These are phyloP conservation scores for Prillingera fragicola DNA, from an alignment of 1,284 basidiomycete genomes.

Conservation along the genomic window DNA sequence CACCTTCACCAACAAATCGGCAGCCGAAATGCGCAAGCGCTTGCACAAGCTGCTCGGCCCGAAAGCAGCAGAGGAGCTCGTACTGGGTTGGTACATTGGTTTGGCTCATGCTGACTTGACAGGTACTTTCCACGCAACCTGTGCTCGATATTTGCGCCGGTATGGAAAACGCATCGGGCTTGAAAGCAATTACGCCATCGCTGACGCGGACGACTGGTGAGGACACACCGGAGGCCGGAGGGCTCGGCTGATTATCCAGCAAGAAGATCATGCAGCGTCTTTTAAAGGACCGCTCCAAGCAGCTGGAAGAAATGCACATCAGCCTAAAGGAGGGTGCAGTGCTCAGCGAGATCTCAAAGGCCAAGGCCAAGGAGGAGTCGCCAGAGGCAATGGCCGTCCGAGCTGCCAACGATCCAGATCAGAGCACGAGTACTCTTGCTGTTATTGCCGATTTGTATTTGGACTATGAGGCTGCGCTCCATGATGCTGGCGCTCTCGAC, in stretches of 20 bases:
- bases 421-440: slow-evolving; percentile 26
- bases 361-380: slow-evolving; percentile 66
- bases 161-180: slow-evolving; percentile 61
- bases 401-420: slow-evolving; percentile 29
- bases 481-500: slow-evolving; percentile 67
- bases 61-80: slow-evolving; percentile 57
- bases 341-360: slow-evolving; percentile 66
- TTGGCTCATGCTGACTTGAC: slow-evolving; percentile 28
- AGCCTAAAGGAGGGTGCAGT: slow-evolving; percentile 59
- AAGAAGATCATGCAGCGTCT: slow-evolving; percentile 65
- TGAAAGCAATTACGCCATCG: slow-evolving; percentile 71
- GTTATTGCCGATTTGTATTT: slow-evolving; percentile 55
- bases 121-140: slow-evolving; percentile 82
- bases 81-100: slow-evolving; percentile 50
- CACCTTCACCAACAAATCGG: slow-evolving; percentile 84
- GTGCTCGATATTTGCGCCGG: slow-evolving; percentile 63
- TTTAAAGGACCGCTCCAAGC: slow-evolving; percentile 57
- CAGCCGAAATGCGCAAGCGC: slow-evolving; percentile 77
- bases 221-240: slow-evolving; percentile 30
- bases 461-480: slow-evolving; percentile 63
- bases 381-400: slow-evolving; percentile 52
- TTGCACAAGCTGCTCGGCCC: slow-evolving; percentile 67
- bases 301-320: slow-evolving; percentile 53
- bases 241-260: slow-evolving; percentile 53
- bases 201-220: slow-evolving; percentile 76